phyloP scores from a whole-genome alignment of 306 rosid genomes.

The Pterocarpus santalinus region DNA sequence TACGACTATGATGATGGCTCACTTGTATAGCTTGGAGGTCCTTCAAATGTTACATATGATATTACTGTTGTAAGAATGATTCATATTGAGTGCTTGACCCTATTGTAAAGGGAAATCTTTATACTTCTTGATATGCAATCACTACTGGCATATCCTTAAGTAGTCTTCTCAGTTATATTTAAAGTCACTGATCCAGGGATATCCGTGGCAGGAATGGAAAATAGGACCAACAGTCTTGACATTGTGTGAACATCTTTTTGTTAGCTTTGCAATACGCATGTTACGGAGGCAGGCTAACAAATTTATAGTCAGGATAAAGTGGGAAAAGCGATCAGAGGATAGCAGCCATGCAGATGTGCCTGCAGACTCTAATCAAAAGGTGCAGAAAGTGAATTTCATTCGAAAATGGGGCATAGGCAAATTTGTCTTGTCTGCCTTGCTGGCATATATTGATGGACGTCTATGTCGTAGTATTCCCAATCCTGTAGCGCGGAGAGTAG shows the following conservation, averaged over 20 bases:
- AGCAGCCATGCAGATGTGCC: slow-evolving; percentile 44
- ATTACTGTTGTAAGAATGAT: not conserved
- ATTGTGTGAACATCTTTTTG: slow-evolving; percentile 85
- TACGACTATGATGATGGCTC: slow-evolving; percentile 10
- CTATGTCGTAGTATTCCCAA: slow-evolving; percentile 88
- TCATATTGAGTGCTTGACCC: not conserved
- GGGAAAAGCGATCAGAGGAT: slow-evolving; percentile 53
- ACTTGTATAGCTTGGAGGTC: slow-evolving; percentile 22
- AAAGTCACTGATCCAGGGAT: slow-evolving; percentile 32
- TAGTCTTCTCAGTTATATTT: slow-evolving; percentile 23
- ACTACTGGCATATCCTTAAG: slow-evolving; percentile 22
- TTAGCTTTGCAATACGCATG: slow-evolving; percentile 88
- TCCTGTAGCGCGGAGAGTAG: slow-evolving; percentile 85
- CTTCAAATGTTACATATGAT: slow-evolving; percentile 31
- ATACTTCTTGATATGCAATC: slow-evolving; percentile 6
- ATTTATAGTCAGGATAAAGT: slow-evolving; percentile 56
- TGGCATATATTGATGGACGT: slow-evolving; percentile 93
- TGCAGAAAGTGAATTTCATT: slow-evolving; percentile 52
- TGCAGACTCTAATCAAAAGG: slow-evolving; percentile 41
- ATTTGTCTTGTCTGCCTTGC: slow-evolving; percentile 79
- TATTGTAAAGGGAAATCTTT: slow-evolving; percentile 6
- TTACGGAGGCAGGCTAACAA: slow-evolving; percentile 76
- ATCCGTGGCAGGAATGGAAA: slow-evolving; percentile 76
- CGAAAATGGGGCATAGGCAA: slow-evolving; percentile 77
- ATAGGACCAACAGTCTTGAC: slow-evolving; percentile 85